Conservation (phyloP, 768 basidiomycete species). For the Crepidotus variabilis region DNA sequence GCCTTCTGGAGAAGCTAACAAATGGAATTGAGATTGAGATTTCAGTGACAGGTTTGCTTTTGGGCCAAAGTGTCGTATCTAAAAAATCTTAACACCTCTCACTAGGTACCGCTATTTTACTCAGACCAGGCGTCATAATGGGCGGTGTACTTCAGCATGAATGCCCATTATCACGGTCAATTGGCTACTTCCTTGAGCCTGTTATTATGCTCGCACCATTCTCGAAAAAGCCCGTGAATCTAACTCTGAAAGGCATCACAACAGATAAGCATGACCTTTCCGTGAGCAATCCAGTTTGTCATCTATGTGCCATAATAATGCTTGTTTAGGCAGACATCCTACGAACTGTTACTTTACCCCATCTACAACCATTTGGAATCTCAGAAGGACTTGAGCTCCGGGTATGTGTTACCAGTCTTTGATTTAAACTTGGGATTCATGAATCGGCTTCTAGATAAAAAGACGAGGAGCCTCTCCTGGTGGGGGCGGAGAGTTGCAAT, state of each 20-base stretch:
- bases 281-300: slow-evolving; percentile 34
- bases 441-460: slow-evolving; percentile 61
- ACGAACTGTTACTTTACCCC: slow-evolving; percentile 86
- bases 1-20: slow-evolving; percentile 85
- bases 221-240: slow-evolving; percentile 77
- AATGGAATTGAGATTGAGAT: slow-evolving; percentile 97
- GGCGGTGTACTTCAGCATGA: slow-evolving; percentile 83
- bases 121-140: slow-evolving; percentile 89
- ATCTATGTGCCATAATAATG: background rate
- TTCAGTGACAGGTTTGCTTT: slow-evolving; percentile 81
- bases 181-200: slow-evolving; percentile 95
- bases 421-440: background rate
- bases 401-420: slow-evolving; percentile 35
- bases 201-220: slow-evolving; percentile 90
- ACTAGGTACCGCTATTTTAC: slow-evolving; percentile 82
- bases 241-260: slow-evolving; percentile 87
- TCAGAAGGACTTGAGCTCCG: slow-evolving; percentile 88
- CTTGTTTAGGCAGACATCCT: slow-evolving; percentile 73
- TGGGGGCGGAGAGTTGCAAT: slow-evolving; percentile 92
- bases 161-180: slow-evolving; percentile 81
- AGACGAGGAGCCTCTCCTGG: slow-evolving; percentile 88
- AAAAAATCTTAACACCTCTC: slow-evolving; percentile 2
- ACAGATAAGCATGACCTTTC: slow-evolving; percentile 92
- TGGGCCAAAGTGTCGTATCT: slow-evolving; percentile 11
- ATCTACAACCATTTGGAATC: slow-evolving; percentile 86